Evolutionary conservation across 371 early-diverging fungal species (phyloP), one percentile per base, ranked within the genome.

Genomic region (Mortierella sp.): DNA sequence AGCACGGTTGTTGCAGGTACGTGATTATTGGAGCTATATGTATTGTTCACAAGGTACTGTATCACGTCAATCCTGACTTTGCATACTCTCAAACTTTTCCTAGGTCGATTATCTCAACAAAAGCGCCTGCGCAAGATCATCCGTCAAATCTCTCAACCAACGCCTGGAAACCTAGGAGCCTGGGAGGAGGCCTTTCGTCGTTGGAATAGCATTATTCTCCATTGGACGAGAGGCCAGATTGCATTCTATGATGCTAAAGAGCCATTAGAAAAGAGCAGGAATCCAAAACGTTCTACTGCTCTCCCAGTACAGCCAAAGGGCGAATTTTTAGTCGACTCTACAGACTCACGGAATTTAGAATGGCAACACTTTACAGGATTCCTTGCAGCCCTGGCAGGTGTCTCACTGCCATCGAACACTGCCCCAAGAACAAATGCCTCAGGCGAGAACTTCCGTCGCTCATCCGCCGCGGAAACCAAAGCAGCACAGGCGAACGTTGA

Each of bases 331-430:
- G 58, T 76, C 47, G 82, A 76, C 19, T 66, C 28, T 0, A 62
- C 68, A 33, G 77, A 76, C 38, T 65, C 71, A 0, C 70, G 85
- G 24, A 84, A 83, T 33, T 85, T 89, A 11, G 92, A 92, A 68
- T 92, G 95, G 93, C 88, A 91, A 69, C 94, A 95, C 85, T 94
- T 93, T 77, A 95, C 96, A 0, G 96, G 96, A 0, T 96, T 96
- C 77, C 82, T 97, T 57, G 93, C 93, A 61, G 91, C 96, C 0
- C 74, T 96, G 8, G 95, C 95, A 16, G 96, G 94, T 9, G 87
- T 91, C n/a, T 92, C 95, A 38, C 82, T 93, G 28, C 64, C 84
- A 13, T 75, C 85, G 63, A 79, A 78, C 65, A 6, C 50, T 2
- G 58, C 58, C 4, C 74, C 79, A 28, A 61, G 74, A 41, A 70